phyloP scores from a whole-genome alignment of 1,139 yeast genomes.

The Hyphopichia pseudoburtonii region DNA sequence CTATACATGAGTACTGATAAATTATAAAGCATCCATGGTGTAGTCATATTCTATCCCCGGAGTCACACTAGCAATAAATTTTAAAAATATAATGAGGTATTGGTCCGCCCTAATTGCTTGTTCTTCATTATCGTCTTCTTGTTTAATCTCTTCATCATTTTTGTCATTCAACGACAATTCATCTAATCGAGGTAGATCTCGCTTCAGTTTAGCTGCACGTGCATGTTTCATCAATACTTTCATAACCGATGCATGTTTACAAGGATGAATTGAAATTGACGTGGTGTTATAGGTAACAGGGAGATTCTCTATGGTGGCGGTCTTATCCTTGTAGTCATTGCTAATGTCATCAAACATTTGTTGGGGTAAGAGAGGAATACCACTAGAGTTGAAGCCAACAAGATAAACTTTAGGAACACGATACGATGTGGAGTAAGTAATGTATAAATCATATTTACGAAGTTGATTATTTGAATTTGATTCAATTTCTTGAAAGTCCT shows the following conservation, averaged over 20 bases:
- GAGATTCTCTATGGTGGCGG: slow-evolving; percentile 92
- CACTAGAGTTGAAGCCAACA: slow-evolving; percentile 82
- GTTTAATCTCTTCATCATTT: slow-evolving; percentile 35
- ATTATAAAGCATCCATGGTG: slow-evolving; percentile 82
- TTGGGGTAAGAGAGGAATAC: slow-evolving; percentile 81
- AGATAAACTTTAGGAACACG: slow-evolving; percentile 93
- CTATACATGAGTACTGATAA: no score
- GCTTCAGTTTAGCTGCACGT: slow-evolving; percentile 27
- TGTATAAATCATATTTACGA: slow-evolving; percentile 83
- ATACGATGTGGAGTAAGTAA: slow-evolving; percentile 90
- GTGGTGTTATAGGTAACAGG: slow-evolving; percentile 82
- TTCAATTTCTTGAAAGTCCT: slow-evolving; percentile 36
- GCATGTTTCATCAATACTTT: slow-evolving; percentile 71
- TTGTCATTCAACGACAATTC: slow-evolving; percentile 43
- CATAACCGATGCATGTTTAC: slow-evolving; percentile 95
- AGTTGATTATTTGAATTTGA: slow-evolving; percentile 32
- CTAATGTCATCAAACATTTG: slow-evolving; percentile 95
- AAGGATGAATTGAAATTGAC: slow-evolving; percentile 92
- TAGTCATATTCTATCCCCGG: slow-evolving; percentile 97
- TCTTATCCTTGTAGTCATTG: slow-evolving; percentile 88
- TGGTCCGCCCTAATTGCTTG: slow-evolving; percentile 76
- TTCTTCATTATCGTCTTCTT: slow-evolving; percentile 39
- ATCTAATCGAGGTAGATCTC: slow-evolving; percentile 28
- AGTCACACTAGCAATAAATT: slow-evolving; percentile 93
- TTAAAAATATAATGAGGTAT: slow-evolving; percentile 81